Evolutionary conservation across 2,329 filamentous ascomycete genomes (phyloP).

Genomic region (Leptographium lundbergii): DNA sequence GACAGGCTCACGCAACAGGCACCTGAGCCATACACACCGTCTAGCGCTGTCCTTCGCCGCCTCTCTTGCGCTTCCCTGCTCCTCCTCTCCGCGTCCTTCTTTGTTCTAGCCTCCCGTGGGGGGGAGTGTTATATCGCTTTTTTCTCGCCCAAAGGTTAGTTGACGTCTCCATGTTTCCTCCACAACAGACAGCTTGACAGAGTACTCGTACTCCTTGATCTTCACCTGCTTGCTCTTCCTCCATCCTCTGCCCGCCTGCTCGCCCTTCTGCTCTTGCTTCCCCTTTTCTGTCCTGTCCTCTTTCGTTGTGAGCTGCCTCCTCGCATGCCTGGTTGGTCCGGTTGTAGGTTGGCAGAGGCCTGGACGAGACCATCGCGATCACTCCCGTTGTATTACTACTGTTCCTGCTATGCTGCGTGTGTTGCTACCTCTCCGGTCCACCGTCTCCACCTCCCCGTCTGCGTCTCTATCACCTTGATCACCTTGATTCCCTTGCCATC

Average conservation of each 20-base stretch:
- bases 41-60: neutral
- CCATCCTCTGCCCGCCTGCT: neutral
- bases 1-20: constrained; percentile 3
- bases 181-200: neutral
- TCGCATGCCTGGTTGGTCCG: constrained; percentile 12
- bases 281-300: neutral
- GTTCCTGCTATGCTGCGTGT: neutral
- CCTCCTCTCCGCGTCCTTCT: constrained; percentile 5
- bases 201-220: neutral
- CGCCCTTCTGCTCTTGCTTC: neutral
- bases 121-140: neutral
- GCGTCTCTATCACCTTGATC: neutral
- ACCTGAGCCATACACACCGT: neutral
- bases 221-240: neutral
- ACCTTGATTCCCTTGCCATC: neutral
- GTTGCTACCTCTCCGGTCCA: neutral
- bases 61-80: constrained; percentile 6
- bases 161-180: neutral
- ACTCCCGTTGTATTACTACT: constrained; percentile 5
- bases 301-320: neutral
- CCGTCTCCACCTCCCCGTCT: neutral
- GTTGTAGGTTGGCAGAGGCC: constrained; percentile 6
- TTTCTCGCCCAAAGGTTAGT: neutral
- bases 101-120: neutral
- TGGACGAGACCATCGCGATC: neutral